Evolutionary conservation across 1,284 basidiomycete species (phyloP).

Genomic region (Pseudozyma sp.): DNA sequence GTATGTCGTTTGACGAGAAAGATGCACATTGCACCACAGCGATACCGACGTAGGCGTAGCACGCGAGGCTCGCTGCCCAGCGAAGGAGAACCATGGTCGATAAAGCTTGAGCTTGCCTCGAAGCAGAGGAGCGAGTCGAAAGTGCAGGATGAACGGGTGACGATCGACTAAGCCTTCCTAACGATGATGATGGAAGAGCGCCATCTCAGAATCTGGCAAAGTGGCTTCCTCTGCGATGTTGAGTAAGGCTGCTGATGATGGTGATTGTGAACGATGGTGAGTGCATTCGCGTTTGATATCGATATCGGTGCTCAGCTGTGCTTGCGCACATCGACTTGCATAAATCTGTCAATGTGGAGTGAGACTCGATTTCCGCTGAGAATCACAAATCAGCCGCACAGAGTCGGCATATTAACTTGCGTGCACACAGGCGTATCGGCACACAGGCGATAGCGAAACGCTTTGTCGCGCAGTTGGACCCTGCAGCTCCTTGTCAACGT

Average conservation of each 20-base stretch:
- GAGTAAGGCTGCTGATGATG: background rate
- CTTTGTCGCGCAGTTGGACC: background rate
- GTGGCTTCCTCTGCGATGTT: background rate
- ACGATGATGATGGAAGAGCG: background rate
- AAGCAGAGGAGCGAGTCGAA: background rate
- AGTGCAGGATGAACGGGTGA: background rate
- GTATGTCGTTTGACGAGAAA: background rate
- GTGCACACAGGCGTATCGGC: conserved; percentile 2
- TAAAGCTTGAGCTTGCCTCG: background rate
- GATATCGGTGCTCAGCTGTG: background rate
- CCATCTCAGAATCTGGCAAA: conserved; percentile 7
- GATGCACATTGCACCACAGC: conserved; percentile 2
- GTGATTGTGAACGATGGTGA: background rate
- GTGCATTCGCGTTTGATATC: background rate
- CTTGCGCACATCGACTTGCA: conserved; percentile 1
- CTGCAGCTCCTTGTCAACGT: background rate
- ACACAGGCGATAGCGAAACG: conserved; percentile 6
- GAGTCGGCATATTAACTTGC: background rate
- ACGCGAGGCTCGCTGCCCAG: conserved; percentile 3
- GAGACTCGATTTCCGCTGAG: conserved; percentile 4
- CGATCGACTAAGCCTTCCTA: background rate
- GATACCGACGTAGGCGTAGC: conserved; percentile 9
- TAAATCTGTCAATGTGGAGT: background rate
- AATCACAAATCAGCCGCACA: conserved; percentile 6
- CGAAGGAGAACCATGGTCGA: conserved; percentile 13